phyloP scores from a whole-genome alignment of 73 alveolate genomes.

The Paramecium caudatum region DNA sequence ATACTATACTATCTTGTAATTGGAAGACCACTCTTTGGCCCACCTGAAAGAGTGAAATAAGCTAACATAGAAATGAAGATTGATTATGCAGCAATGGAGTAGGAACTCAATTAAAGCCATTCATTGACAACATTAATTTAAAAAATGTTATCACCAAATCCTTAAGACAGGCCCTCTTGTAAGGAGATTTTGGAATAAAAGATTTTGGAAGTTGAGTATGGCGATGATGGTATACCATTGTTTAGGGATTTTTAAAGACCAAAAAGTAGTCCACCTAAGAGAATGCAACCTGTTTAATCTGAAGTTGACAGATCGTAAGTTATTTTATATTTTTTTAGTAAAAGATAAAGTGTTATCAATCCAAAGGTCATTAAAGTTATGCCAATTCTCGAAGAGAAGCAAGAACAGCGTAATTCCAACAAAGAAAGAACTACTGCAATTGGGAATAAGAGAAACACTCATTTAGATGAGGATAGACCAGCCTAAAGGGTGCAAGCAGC shows the following conservation, averaged over 20 bases:
- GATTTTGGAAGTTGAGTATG: conserved; percentile 44
- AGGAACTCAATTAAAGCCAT: conserved; percentile 49
- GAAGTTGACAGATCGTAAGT: background rate
- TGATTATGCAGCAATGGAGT: background rate
- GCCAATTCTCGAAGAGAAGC: conserved; percentile 53
- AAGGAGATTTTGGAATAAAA: conserved; percentile 24
- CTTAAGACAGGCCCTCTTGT: conserved; percentile 55
- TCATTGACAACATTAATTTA: background rate
- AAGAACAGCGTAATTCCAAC: background rate
- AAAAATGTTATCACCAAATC: conserved; percentile 12
- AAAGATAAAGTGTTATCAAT: conserved; percentile 13
- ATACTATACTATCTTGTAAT: conserved; percentile 58
- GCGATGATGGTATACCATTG: conserved; percentile 52
- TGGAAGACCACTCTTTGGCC: conserved; percentile 49
- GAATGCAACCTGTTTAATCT: background rate
- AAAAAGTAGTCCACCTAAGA: conserved; percentile 62
- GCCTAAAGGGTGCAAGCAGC: conserved; percentile 6
- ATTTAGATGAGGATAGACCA: conserved; percentile 15
- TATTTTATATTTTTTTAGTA: background rate
- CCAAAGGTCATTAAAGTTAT: conserved; percentile 43
- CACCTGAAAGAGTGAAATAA: conserved; percentile 10
- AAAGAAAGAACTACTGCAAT: background rate
- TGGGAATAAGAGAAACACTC: conserved; percentile 14
- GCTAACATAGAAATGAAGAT: conserved; percentile 61
- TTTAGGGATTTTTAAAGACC: conserved; percentile 60